Evolutionary conservation across 306 rosid genomes (phyloP), one percentile per base, ranked within the genome.

Genomic region (Glycine latifolia): DNA sequence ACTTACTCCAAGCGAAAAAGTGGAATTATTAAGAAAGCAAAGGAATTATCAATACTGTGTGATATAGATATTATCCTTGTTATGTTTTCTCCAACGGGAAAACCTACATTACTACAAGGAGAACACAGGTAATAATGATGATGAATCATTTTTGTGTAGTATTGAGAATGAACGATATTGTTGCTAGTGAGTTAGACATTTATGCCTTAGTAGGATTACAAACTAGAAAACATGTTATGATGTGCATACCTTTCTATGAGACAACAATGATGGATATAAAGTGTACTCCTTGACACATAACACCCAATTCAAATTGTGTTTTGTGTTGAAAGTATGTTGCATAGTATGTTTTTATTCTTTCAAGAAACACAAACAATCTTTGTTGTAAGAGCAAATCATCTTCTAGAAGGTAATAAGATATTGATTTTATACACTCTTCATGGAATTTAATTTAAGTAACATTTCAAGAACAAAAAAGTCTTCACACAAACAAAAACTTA

Each of bases 71-170:
- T 91, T 74, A 75, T 48, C 16, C 94, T 93, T 83, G 91, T 93
- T 81, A 93, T 93, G 96, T 93, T 93, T 88, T 93, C 97, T 58
- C 97, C 97, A 0, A 85, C 96, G 0, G 94, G 88, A 59, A 91
- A 77, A 79, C 85, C 97, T 78, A 85, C 92, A 33, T 68, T 93
- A 20, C 76, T 88, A 39, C 94, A 88, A 55, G 96, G 96, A 77
- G 92, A 89, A 54, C 92, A 89, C 84, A 82, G 92, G 97, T 91
- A 89, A 50, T 11, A 9, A 15, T 31, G 56, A 20, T 80, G 43
- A 78, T 26, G 10, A 37, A 16, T 10, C 26, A 49, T 79, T 4
- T 31, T 59, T 77, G 11, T 60, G 31, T 14, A 3, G 41, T 9
- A 16, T 65, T 58, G 33, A 35, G 71, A 20, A 16, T 61, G 37